These are phyloP conservation scores for Medicago ruthenica DNA, from an alignment of 306 rosid species.

Conservation along the genomic window DNA sequence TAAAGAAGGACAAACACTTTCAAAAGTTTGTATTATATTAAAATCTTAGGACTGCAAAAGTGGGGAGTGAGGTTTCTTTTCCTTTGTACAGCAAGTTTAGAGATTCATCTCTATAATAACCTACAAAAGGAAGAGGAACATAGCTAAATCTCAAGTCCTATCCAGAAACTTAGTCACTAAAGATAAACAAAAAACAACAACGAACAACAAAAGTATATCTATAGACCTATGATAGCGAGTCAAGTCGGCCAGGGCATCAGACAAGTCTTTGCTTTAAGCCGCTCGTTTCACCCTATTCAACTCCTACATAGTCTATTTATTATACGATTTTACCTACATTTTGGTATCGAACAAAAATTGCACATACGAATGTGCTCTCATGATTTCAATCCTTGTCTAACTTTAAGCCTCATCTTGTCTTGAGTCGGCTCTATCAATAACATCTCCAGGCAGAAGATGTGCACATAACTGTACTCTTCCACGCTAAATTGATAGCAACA, in stretches of 20 bases:
- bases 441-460: constrained; percentile 89
- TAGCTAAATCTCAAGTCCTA: constrained; percentile 40
- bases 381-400: background rate
- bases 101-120: background rate
- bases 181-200: background rate
- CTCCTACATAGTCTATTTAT: background rate
- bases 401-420: background rate
- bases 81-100: constrained; percentile 44
- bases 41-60: no score
- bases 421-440: background rate
- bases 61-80: background rate
- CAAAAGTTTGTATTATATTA: no score
- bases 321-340: background rate
- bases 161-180: constrained; percentile 4
- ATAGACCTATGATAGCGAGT: background rate
- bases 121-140: constrained; percentile 28
- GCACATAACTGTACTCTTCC: constrained; percentile 70
- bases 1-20: background rate
- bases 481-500: constrained; percentile 72
- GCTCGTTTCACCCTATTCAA: background rate
- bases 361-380: background rate
- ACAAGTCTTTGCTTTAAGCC: background rate
- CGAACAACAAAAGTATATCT: background rate
- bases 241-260: background rate
- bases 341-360: background rate